Percentiles rank a stretch among this genome's conserved stretches.
Evolutionary conservation across 1,139 yeast species (phyloP).

Genomic region (Yamadazyma taylorii): DNA sequence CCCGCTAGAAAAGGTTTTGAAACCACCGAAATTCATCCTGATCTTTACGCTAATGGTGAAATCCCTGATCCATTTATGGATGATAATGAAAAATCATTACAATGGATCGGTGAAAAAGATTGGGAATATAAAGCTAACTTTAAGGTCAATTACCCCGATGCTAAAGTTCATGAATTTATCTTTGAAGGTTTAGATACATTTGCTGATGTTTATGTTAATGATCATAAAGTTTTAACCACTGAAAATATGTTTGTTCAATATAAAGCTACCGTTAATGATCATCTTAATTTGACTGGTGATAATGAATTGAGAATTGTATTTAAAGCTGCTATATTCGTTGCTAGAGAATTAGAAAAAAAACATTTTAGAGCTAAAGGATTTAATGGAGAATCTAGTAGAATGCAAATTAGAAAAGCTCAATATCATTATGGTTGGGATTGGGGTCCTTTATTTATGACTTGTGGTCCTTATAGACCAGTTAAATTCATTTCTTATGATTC

Average conservation of each 20-base stretch:
- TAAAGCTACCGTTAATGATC: constrained; percentile 14
- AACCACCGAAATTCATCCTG: constrained; percentile 35
- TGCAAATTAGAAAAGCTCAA: constrained; percentile 51
- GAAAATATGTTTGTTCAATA: constrained; percentile 40
- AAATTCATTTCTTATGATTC: constrained; percentile 26
- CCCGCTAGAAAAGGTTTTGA: constrained; percentile 9
- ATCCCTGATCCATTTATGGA: constrained; percentile 47
- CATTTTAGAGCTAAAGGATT: constrained; percentile 24
- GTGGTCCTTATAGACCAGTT: constrained; percentile 49
- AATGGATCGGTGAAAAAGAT: constrained; percentile 47
- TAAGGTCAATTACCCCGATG: constrained; percentile 9
- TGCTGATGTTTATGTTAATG: constrained; percentile 39
- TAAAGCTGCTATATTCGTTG: constrained; percentile 22
- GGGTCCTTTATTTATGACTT: constrained; percentile 50
- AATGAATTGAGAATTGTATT: constrained; percentile 24
- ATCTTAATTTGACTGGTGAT: constrained; percentile 8
- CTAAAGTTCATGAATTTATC: constrained; percentile 24
- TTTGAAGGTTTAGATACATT: constrained; percentile 49
- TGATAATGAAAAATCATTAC: constrained; percentile 38
- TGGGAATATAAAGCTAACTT: constrained; percentile 38
- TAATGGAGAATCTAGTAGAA: constrained; percentile 43
- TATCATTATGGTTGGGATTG: constrained; percentile 63
- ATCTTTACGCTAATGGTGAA: constrained; percentile 31
- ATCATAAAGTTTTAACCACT: constrained; percentile 25
- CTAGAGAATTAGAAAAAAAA: constrained; percentile 22